phyloP scores from a whole-genome alignment of 2,329 filamentous ascomycete species.

The Hymenoscyphus infarciens region DNA sequence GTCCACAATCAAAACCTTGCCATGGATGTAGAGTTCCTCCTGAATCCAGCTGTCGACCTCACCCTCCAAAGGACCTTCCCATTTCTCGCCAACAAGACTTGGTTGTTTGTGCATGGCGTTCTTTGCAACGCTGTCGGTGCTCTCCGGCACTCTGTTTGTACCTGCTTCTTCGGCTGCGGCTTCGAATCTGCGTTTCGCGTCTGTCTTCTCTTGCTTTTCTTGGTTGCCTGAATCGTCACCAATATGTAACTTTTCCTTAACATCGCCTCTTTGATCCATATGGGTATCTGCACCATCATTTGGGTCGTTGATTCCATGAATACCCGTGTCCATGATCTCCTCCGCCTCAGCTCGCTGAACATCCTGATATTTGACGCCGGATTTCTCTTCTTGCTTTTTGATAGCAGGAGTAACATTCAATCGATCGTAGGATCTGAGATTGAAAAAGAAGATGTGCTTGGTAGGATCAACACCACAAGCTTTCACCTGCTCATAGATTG shows the following conservation, averaged over 20 bases:
- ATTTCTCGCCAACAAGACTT: conserved; percentile 64
- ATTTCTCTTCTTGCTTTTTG: conserved; percentile 71
- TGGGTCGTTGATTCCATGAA: conserved; percentile 54
- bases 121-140: conserved; percentile 58
- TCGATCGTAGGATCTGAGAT: conserved; percentile 87
- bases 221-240: conserved; percentile 36
- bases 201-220: conserved; percentile 40
- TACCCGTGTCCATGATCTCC: conserved; percentile 75
- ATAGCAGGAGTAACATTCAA: conserved; percentile 77
- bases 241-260: conserved; percentile 34
- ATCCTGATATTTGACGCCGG: conserved; percentile 80
- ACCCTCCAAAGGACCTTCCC: conserved; percentile 68
- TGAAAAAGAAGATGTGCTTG: conserved; percentile 89
- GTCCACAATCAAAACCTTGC: conserved; percentile 85
- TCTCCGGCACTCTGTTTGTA: conserved; percentile 27
- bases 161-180: conserved; percentile 39
- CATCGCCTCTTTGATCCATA: conserved; percentile 43
- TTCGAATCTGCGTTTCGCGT: conserved; percentile 53
- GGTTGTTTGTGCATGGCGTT: conserved; percentile 74
- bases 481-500: conserved; percentile 77
- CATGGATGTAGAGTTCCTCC: conserved; percentile 94
- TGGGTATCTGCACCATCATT: conserved; percentile 44
- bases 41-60: conserved; percentile 90
- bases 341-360: conserved; percentile 85
- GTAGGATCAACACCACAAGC: conserved; percentile 72